Percentiles rank a stretch among this genome's conserved stretches.
Evolutionary conservation across 164 flowering plant species (phyloP).

Genomic region (Stephania japonica): DNA sequence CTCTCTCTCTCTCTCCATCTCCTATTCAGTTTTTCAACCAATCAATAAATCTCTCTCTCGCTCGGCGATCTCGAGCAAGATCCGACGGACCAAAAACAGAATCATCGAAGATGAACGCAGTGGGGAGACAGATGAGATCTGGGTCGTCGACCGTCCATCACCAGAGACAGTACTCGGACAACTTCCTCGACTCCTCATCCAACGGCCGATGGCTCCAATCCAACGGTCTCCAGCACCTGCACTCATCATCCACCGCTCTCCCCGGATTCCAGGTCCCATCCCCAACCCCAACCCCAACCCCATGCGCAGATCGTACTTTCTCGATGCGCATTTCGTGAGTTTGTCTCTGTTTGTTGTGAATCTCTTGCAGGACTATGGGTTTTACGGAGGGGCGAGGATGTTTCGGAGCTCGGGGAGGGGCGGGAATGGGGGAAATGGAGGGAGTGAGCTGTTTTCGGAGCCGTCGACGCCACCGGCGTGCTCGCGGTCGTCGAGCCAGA

Average conservation of each 20-base stretch:
- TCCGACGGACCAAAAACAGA: not conserved
- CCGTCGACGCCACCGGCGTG: slow-evolving; percentile 49
- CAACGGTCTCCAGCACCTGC: slow-evolving; percentile 55
- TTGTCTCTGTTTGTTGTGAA: slow-evolving; percentile 9
- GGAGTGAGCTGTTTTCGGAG: slow-evolving; percentile 49
- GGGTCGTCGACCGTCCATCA: slow-evolving; percentile 53
- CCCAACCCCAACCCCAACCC: not conserved
- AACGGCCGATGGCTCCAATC: slow-evolving; percentile 67
- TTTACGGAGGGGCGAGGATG: slow-evolving; percentile 40
- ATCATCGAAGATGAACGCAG: slow-evolving; percentile 42
- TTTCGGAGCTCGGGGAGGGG: slow-evolving; percentile 47
- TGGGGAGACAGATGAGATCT: slow-evolving; percentile 64
- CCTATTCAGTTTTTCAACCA: not conserved
- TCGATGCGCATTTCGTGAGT: slow-evolving; percentile 1
- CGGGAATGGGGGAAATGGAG: slow-evolving; percentile 42
- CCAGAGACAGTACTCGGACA: slow-evolving; percentile 77
- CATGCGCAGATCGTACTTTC: not conserved
- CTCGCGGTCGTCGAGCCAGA: slow-evolving; percentile 34
- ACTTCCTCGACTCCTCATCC: slow-evolving; percentile 51
- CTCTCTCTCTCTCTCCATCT: not conserved
- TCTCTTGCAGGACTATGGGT: slow-evolving; percentile 45
- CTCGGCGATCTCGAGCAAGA: not conserved
- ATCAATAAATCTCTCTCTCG: too few species aligned
- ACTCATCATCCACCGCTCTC: slow-evolving; percentile 24
- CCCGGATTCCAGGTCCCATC: slow-evolving; percentile 35